Percentiles rank a stretch among this genome's conserved stretches.
Evolutionary conservation across 768 basidiomycete genomes (phyloP).

Genomic region (Strobilomyces confusus): DNA sequence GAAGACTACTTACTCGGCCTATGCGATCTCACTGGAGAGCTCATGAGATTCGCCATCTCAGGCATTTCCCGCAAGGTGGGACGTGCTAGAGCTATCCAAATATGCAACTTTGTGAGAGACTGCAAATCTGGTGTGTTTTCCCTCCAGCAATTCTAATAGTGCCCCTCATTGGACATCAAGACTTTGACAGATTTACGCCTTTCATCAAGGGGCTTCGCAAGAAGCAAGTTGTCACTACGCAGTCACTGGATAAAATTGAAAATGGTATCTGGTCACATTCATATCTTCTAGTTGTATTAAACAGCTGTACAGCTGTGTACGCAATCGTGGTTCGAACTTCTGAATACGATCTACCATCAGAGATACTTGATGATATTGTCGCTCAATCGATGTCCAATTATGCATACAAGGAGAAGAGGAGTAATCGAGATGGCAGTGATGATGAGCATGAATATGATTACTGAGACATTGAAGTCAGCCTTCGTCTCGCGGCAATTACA

Average conservation of each 20-base stretch:
- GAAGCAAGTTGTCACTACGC: slow-evolving; percentile 82
- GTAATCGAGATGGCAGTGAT: slow-evolving; percentile 20
- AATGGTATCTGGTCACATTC: slow-evolving; percentile 50
- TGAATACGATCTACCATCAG: slow-evolving; percentile 66
- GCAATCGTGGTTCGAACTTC: slow-evolving; percentile 68
- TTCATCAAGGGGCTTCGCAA: slow-evolving; percentile 70
- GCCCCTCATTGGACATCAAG: slow-evolving; percentile 33
- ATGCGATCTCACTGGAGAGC: slow-evolving; percentile 92
- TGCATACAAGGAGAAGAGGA: slow-evolving; percentile 17
- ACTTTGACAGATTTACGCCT: slow-evolving; percentile 75
- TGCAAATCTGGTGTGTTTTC: slow-evolving; percentile 61
- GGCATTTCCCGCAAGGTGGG: slow-evolving; percentile 67
- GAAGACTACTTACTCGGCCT: slow-evolving; percentile 89
- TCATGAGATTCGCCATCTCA: slow-evolving; percentile 94
- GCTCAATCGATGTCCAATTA: slow-evolving; percentile 42
- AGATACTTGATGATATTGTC: slow-evolving; percentile 69
- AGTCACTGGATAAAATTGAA: slow-evolving; percentile 95
- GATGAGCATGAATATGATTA: slow-evolving; percentile 27
- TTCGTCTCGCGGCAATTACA: too few relatives aligned
- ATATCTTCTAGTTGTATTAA: background rate
- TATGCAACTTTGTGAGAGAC: slow-evolving; percentile 67
- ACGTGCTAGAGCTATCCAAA: slow-evolving; percentile 53
- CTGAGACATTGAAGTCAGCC: background rate
- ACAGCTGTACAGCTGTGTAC: slow-evolving; percentile 53
- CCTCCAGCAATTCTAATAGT: background rate